Conservation (phyloP, 306 rosid genomes). For the Erythrophleum fordii region DNA sequence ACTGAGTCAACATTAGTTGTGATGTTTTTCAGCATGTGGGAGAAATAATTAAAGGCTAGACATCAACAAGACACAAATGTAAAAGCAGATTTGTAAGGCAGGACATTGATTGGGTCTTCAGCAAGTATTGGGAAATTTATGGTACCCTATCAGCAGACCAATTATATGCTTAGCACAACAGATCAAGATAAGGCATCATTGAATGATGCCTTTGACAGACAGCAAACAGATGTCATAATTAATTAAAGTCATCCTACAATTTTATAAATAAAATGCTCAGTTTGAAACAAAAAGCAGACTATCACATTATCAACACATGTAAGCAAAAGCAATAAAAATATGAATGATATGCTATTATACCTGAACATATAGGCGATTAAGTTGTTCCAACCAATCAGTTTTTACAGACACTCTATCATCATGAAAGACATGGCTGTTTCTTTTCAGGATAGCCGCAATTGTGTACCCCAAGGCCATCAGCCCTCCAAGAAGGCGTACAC, state of each 20-base stretch:
- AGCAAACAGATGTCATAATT: conserved; percentile 3
- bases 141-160: neutral
- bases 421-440: conserved; percentile 83
- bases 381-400: conserved; percentile 97
- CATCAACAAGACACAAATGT: neutral
- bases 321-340: conserved; percentile 20
- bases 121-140: conserved; percentile 5
- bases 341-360: conserved; percentile 45
- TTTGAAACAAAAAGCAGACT: conserved; percentile 3
- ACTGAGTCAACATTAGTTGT: neutral
- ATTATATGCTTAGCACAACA: conserved; percentile 2
- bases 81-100: neutral
- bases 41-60: neutral
- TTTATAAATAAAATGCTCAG: neutral
- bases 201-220: neutral
- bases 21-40: conserved; percentile 7
- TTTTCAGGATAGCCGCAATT: conserved; percentile 90
- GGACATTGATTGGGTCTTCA: conserved; percentile 8
- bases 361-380: conserved; percentile 92
- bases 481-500: conserved; percentile 99
- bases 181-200: neutral
- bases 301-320: conserved; percentile 11
- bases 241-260: neutral
- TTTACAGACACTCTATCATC: conserved; percentile 83
- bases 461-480: conserved; percentile 99